Base-by-base conservation (phyloP, 805 yeast genomes). In the Lachancea sp. region DNA sequence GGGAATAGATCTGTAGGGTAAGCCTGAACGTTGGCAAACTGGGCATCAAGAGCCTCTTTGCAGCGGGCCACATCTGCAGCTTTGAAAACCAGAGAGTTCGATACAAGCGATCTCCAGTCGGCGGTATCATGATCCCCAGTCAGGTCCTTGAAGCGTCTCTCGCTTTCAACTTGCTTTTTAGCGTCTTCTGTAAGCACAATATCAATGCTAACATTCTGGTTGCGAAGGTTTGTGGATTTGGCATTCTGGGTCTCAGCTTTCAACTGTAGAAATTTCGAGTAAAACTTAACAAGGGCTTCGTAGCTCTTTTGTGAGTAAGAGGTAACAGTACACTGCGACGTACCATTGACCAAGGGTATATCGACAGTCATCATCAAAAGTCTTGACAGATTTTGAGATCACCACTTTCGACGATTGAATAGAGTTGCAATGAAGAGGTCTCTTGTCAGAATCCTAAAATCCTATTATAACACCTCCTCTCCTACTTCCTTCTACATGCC, bases 1-100 rank as follows among this genome's bases (percentile, higher is more conserved):
- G 96, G 95, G 41, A 74, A 75, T 41, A 81, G 65, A 34, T 77
- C 83, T 42, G 80, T 78, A 4, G 97, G 96, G 51, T 72, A 68
- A 18, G 75, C 69, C 60, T 81, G 89, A 41, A 65, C 67, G 11
- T 70, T 64, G 1, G 63, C 51, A 4, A 51, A 47, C 12, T 54
- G 48, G 34, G 46, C 47, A n/a, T 47, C 48, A 30, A 58, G 55
- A 40, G 63, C 49, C 22, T 54, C 54, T 36, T 55, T 56, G 26
- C 55, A 48, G 6, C 55, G 43, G 3, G 42, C 32, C 30, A 58
- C 59, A 16, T 65, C 51, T 1, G 58, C 54, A 5, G 66, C 57
- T 41, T 52, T 58, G 42, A 65, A 61, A 6, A 65, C 70, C 28
- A 72, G 52, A 24, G 58, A 52, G 29, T 64, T 57, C 18, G 70